Evolutionary conservation across 441 rosid genomes (phyloP).

Genomic region (Jatropha multifida): DNA sequence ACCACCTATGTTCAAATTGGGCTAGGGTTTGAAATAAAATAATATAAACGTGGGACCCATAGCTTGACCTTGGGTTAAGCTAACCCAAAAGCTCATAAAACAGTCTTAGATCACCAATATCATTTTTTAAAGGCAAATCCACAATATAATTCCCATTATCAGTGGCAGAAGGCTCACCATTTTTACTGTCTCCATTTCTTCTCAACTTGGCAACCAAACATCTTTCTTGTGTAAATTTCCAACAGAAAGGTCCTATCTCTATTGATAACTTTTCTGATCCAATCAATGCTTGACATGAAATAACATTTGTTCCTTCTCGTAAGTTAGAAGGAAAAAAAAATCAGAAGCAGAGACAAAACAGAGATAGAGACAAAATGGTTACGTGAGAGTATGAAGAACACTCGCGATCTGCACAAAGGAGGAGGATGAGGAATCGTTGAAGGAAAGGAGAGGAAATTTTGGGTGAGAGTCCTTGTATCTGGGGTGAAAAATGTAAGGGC

Average conservation of each 20-base stretch:
- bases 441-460: too few species aligned
- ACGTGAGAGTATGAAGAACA: too few species aligned
- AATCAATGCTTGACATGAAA: conserved; percentile 52
- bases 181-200: conserved; percentile 27
- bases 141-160: conserved; percentile 84
- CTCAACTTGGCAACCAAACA: conserved; percentile 66
- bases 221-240: conserved; percentile 63
- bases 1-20: too few species aligned
- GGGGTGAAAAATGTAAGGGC: too few species aligned
- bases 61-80: too few species aligned
- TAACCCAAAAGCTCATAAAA: too few species aligned
- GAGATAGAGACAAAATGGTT: background rate
- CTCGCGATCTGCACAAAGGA: too few species aligned
- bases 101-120: conserved; percentile 66
- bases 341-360: background rate
- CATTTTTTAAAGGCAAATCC: conserved; percentile 66
- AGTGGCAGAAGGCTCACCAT: conserved; percentile 60
- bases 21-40: too few species aligned
- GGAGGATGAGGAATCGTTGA: too few species aligned
- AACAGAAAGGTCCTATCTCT: conserved; percentile 45
- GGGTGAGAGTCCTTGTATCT: background rate
- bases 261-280: conserved; percentile 49
- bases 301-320: conserved; percentile 39
- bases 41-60: too few species aligned
- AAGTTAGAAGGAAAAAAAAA: background rate